Base-by-base conservation (phyloP, 1,284 basidiomycete species). In the Stereum hirsutum region DNA sequence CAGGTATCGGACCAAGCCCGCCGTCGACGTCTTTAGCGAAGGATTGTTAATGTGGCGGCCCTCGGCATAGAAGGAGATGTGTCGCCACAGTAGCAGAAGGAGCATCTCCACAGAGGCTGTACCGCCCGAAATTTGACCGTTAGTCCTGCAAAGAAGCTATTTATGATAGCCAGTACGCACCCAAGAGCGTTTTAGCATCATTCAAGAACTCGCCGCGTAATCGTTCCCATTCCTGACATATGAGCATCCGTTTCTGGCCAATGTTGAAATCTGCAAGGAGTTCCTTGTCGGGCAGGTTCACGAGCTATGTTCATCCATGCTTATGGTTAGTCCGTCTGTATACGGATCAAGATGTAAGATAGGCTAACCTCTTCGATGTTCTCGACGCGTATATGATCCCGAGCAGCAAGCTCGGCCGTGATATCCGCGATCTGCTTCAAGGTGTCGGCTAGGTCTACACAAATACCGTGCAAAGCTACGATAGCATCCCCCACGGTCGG, bases 41-140 rank as follows among this genome's bases (percentile, higher is more conserved):
- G 54, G 56, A 40, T 56, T 61, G 53, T 62, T 62, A 50, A 57
- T 53, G 45, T 60, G 58, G 37, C 57, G 64, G 43, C 57, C 66
- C 52, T 70, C 65, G 12, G 68, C 57, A 53, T 81, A 87, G 50
- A 75, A 75, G 15, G 78, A 70, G 30, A 94, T 58, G 58, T 97
- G 93, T 26, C 91, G 74, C 83, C 89, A 94, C 10, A 92, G 69
- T 21, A 96, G 68, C 5, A 96, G 70, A 6, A 96, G 67, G 6
- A 90, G 62, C 69, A 93, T 86, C 62, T 96, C 92, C 39, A 84
- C 66, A 37, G 83, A 80, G 50, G 80, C 89, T 85, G 51, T 5
- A 48, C 41, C 44, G 28, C 31, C 35, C 23, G 38, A n/a, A n/a
- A n/a, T n/a, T n/a, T n/a, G n/a, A n/a, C n/a, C n/a, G n/a, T n/a